Evolutionary conservation across 805 yeast species (phyloP), one percentile per base, ranked within the genome.

Genomic region (Candida schatavii): DNA sequence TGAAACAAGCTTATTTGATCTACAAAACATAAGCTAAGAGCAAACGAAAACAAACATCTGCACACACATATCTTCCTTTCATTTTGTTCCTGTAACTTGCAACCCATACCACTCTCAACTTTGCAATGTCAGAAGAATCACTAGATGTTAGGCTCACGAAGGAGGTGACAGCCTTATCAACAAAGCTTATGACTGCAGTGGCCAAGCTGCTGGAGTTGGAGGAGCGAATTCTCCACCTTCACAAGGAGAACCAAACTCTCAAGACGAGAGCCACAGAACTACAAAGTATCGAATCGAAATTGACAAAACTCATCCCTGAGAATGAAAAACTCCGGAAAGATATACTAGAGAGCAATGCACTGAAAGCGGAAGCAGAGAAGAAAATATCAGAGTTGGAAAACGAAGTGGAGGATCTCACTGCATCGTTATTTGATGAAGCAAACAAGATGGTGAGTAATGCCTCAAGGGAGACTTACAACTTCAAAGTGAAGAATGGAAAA

Each of bases 381-480:
- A 86, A 83, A 49, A 82, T 77, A 14, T 68, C 75, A 35, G 72
- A 75, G 44, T 62, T 88, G 39, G 78, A 83, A 46, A 77, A 73
- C 25, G 96, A 88, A 56, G 85, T 88, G 28, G 93, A 86, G 55
- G 95, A 87, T 30, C 63, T 88, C 36, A 78, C 89, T 1, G 87
- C 83, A 1, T 79, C 89, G 1, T 64, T 88, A 25, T 88, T 88
- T 56, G 84, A 79, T 47, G 93, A 88, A 56, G 96, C 96, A 11
- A 88, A 88, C 56, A 74, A 75, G 38, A 86, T 87, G 87, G 96
- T 88, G 5, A 79, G 84, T 37, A 78, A 81, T 46, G 96, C 95
- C 0, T 78, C 86, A 45, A 72, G 79, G 40, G 85, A 83, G 43
- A 76, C 82, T 4, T 74, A 81, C 54, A 79, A 77, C 26, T 70